Percentiles rank a stretch among this genome's conserved stretches.
phyloP scores from a whole-genome alignment of 768 basidiomycete genomes.

The Vararia minispora region DNA sequence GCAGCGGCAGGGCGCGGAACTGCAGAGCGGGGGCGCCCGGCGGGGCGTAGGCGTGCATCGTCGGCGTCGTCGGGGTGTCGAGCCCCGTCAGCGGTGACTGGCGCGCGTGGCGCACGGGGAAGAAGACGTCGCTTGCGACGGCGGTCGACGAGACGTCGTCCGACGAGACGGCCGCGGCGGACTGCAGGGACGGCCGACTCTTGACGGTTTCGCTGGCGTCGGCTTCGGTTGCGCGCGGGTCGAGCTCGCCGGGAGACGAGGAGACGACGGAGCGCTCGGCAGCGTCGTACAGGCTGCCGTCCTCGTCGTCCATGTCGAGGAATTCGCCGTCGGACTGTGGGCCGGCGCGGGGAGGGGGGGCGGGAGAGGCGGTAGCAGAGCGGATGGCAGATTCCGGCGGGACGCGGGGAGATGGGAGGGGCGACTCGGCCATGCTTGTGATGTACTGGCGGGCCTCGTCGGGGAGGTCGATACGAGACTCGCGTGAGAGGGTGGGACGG shows the following conservation, averaged over 20 bases:
- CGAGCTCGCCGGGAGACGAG: conserved; percentile 8
- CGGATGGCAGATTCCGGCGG: conserved; percentile 4
- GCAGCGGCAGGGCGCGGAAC: conserved; percentile 65
- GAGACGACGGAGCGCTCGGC: conserved; percentile 25
- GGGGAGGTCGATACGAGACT: conserved; percentile 60
- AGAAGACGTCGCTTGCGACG: no score
- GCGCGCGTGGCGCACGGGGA: conserved; percentile 2
- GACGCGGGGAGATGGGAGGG: conserved; percentile 39
- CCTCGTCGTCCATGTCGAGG: conserved; percentile 49
- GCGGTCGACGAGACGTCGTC: no score
- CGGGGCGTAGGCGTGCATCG: conserved; percentile 6
- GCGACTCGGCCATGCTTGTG: conserved; percentile 54
- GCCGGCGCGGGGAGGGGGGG: conserved; percentile 1
- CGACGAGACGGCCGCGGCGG: no score
- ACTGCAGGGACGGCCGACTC: conserved; percentile 15
- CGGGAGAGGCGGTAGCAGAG: conserved; percentile 4
- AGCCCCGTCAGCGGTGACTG: conserved; percentile 12
- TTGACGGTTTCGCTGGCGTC: conserved; percentile 7
- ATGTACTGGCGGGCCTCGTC: conserved; percentile 72
- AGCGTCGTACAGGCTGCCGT: conserved; percentile 28
- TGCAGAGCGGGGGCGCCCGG: conserved; percentile 28
- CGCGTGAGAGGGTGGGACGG: conserved; percentile 35
- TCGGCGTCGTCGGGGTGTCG: conserved; percentile 13
- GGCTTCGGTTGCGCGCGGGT: conserved; percentile 10
- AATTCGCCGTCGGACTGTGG: conserved; percentile 36